Conservation (phyloP, 2,329 filamentous ascomycete genomes). For the Pseudopyrenochaeta lycopersici region DNA sequence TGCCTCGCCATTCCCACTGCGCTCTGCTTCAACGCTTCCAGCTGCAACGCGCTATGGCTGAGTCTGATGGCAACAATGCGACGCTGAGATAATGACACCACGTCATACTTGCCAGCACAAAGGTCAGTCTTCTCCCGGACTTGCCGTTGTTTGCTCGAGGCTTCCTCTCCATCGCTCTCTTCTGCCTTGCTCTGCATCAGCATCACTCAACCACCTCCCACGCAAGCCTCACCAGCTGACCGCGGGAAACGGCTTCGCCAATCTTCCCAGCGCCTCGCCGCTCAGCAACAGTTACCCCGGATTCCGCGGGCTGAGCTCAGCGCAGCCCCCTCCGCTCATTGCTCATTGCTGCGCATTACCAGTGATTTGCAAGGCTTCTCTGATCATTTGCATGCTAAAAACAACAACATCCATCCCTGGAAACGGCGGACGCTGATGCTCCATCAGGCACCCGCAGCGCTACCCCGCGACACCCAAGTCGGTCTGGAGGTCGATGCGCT, state of each 20-base stretch:
- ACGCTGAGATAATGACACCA: neutral
- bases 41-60: slow-evolving; percentile 12
- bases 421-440: slow-evolving; percentile 29
- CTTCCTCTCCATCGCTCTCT: slow-evolving; percentile 6
- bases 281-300: slow-evolving; percentile 24
- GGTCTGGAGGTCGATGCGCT: slow-evolving; percentile 50
- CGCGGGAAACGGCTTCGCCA: slow-evolving; percentile 18
- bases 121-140: neutral
- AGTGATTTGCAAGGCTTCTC: slow-evolving; percentile 21
- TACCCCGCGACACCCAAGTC: slow-evolving; percentile 40
- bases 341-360: slow-evolving; percentile 7
- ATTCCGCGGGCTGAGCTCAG: slow-evolving; percentile 26
- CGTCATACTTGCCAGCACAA: slow-evolving; percentile 13
- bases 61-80: slow-evolving; percentile 1
- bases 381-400: slow-evolving; percentile 42
- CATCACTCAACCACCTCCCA: slow-evolving; percentile 23
- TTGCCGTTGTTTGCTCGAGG: slow-evolving; percentile 1
- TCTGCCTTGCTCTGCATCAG: slow-evolving; percentile 17
- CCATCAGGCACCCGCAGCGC: slow-evolving; percentile 47
- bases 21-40: slow-evolving; percentile 9
- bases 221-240: slow-evolving; percentile 31
- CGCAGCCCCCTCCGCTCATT: slow-evolving; percentile 7
- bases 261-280: slow-evolving; percentile 10
- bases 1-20: slow-evolving; percentile 2
- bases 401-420: slow-evolving; percentile 37